Base-by-base conservation (phyloP, 2,329 filamentous ascomycete species). In the Calonectria fujianensis region DNA sequence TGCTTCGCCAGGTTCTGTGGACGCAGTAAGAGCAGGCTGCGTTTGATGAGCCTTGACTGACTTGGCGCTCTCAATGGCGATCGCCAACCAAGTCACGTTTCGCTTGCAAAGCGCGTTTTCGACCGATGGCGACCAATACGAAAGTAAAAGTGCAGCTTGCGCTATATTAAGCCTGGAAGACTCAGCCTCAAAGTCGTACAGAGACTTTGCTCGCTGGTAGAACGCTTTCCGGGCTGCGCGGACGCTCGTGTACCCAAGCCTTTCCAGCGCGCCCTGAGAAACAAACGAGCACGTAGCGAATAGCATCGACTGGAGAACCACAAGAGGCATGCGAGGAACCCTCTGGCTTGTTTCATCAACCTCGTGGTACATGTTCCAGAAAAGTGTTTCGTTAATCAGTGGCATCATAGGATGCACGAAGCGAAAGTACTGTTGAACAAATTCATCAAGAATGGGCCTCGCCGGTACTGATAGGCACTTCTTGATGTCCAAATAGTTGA, bases 371-470 rank as follows among this genome's bases (percentile, higher is more conserved):
- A 73, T 67, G 20, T 74, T 67, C 77, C 76, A 79, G 51, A 79
- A 75, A 51, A 88, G 84, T 0, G 86, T 86, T 77, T 90, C 86
- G 65, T 88, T 84, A 35, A 88, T 75, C 29, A 88, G 79, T 0
- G 87, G 87, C 37, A 88, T 80, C 37, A 87, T 76, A 1, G 87
- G 86, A 70, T 88, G 87, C n/a, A 88, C 85, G 69, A 88, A 86
- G 16, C 88, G 79, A 70, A 88, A 88, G 75, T 88, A 88, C 64
- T 88, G 85, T 76, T 86, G 84, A 6, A 90, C 83, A 72, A 90
- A 89, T 65, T 88, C 87, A 67, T 89, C 86, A 0, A 89, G 80
- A 1, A 87, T 81, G 0, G 81, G 73, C 29, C 83, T 82, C 0
- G 83, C 85, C 0, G 88, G 88, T 9, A 90, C 80, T 24, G 85